Conservation (phyloP, 2,329 filamentous ascomycete species). For the Talaromyces sp. region DNA sequence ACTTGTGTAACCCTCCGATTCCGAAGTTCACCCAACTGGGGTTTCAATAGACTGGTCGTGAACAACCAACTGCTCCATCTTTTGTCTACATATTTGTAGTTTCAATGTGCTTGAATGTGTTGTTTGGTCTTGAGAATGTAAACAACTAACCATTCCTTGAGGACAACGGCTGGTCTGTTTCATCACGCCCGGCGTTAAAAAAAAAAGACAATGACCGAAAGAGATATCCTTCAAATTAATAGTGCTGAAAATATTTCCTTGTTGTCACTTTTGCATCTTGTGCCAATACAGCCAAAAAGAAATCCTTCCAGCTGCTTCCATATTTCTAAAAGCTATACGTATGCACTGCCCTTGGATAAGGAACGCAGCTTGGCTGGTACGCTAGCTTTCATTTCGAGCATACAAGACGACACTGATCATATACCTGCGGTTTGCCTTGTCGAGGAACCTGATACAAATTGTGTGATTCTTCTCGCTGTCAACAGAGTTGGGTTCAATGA, state of each 20-base stretch:
- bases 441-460: constrained; percentile 20
- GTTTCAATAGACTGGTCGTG: no score
- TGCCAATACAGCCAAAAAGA: not conserved
- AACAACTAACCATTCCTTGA: no score
- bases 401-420: constrained; percentile 27
- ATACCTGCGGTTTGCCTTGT: constrained; percentile 37
- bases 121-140: no score
- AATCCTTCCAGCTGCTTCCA: not conserved
- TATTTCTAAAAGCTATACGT: constrained; percentile 8
- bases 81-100: no score
- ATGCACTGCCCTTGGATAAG: constrained; percentile 31
- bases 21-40: no score
- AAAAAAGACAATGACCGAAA: not conserved
- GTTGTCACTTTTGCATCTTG: constrained; percentile 14
- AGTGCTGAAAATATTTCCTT: constrained; percentile 16
- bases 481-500: constrained; percentile 25
- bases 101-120: no score
- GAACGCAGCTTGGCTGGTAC: constrained; percentile 30
- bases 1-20: no score
- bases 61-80: no score
- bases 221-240: not conserved
- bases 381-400: constrained; percentile 35
- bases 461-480: constrained; percentile 31
- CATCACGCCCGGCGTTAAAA: not conserved
- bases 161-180: not conserved